phyloP scores from a whole-genome alignment of 129 eudicot species.

The Gnaphalium uliginosum region DNA sequence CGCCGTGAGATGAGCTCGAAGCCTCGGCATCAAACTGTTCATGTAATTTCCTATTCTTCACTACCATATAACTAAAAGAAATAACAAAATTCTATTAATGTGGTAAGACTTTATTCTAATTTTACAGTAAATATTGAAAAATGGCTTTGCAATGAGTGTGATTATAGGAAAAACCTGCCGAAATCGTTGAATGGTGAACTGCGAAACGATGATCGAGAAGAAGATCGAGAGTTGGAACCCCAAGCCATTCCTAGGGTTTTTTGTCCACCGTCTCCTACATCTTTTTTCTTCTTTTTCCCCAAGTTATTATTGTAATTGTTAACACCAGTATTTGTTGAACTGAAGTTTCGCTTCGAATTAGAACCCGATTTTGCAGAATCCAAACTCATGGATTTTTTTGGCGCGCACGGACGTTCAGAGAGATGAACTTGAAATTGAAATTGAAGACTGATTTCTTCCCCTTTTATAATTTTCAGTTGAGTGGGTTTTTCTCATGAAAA shows the following conservation, averaged over 20 bases:
- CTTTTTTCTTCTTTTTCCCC: constrained; percentile 42
- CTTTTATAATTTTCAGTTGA: not conserved
- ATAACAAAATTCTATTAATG: constrained; percentile 14
- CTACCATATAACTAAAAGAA: constrained; percentile 78
- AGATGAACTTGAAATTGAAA: not conserved
- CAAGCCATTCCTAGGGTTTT: constrained; percentile 97
- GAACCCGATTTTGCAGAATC: constrained; percentile 43
- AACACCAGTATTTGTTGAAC: constrained; percentile 38
- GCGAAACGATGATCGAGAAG: constrained; percentile 64
- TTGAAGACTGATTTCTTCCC: not conserved
- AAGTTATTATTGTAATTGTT: constrained; percentile 24
- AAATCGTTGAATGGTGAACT: constrained; percentile 77
- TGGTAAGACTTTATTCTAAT: not conserved
- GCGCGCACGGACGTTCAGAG: constrained; percentile 23
- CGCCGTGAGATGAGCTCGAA: constrained; percentile 58
- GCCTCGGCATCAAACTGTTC: constrained; percentile 88
- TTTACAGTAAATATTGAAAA: not conserved
- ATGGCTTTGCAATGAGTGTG: too few relatives aligned
- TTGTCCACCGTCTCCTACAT: constrained; percentile 36
- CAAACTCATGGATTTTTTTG: constrained; percentile 44
- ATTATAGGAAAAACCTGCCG: constrained; percentile 50
- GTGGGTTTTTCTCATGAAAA: too few relatives aligned
- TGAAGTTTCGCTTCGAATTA: constrained; percentile 62
- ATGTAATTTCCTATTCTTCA: constrained; percentile 84
- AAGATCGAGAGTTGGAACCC: constrained; percentile 77